phyloP scores from a whole-genome alignment of 768 basidiomycete species.

The Pulveroboletus sp. region DNA sequence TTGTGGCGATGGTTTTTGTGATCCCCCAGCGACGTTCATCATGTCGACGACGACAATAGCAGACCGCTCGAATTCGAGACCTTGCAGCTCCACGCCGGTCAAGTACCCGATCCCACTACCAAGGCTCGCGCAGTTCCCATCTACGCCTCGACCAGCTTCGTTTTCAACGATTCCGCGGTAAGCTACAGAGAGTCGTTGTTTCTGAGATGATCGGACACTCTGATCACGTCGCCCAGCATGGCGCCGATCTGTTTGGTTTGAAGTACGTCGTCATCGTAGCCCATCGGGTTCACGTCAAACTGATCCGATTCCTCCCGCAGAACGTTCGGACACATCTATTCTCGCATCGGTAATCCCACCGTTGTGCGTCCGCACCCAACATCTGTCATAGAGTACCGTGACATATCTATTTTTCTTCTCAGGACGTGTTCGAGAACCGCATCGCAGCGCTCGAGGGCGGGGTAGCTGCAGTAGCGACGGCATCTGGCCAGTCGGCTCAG shows the following conservation, averaged over 20 bases:
- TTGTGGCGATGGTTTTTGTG: background rate
- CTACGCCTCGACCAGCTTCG: slow-evolving; percentile 52
- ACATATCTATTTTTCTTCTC: background rate
- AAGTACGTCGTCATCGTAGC: slow-evolving; percentile 21
- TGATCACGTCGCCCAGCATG: slow-evolving; percentile 38
- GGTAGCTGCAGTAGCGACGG: slow-evolving; percentile 49
- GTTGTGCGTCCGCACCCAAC: slow-evolving; percentile 35
- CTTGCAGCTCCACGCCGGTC: slow-evolving; percentile 60
- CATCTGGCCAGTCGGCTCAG: slow-evolving; percentile 62
- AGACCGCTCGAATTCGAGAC: slow-evolving; percentile 56
- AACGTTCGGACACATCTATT: slow-evolving; percentile 48
- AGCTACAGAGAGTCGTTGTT: background rate
- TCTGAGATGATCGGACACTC: background rate
- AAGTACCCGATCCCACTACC: slow-evolving; percentile 47
- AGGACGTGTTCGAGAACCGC: slow-evolving; percentile 65
- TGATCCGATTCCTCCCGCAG: slow-evolving; percentile 17
- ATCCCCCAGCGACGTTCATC: background rate
- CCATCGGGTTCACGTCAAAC: background rate
- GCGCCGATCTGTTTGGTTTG: slow-evolving; percentile 50
- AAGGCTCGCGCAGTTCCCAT: slow-evolving; percentile 64
- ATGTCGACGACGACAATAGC: too few species aligned
- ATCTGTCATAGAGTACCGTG: background rate
- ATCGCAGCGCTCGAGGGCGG: slow-evolving; percentile 65
- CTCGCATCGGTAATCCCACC: slow-evolving; percentile 55
- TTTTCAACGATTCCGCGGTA: slow-evolving; percentile 53